Evolutionary conservation across 2,329 filamentous ascomycete genomes (phyloP), one percentile per base, ranked within the genome.

Genomic region (Nigrograna mackinnonii): DNA sequence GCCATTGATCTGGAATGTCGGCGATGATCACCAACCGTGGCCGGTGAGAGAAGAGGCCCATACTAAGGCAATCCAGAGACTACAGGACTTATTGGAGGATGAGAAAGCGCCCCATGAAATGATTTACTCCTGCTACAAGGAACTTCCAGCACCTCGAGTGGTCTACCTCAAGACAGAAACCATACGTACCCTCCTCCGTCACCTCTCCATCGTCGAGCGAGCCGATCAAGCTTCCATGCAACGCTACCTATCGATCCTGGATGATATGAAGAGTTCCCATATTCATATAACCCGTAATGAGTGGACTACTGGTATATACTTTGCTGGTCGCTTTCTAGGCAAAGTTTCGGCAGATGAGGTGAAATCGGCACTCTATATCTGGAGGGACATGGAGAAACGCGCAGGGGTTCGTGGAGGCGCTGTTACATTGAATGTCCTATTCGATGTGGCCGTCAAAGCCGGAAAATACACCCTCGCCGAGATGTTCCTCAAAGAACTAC

Each of bases 381-480:
- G 92, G 91, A 84, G 82, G 51, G 84, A 94, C 57, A 97, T 97
- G 91, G 94, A 99, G 67, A 77, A 80, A 35, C 72, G 82, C 4
- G 84, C 84, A 2, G 79, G 80, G 1, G 67, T 90, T 12, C 71
- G 73, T 52, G 85, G 80, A 24, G 87, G 87, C 54, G 78, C 83
- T 36, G 85, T 91, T n/a, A 95, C 92, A 0, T 95, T 99, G 69
- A 96, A 94, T 62, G 87, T 96, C 35, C 78, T 99, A 11, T 96
- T 96, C 56, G 88, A 96, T 60, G 80, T 90, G 9, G 90, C 94
- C 1, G 82, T 89, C 54, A 95, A 94, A 66, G 84, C 89, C 0
- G 87, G 88, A 28, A 94, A 95, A 60, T 95, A 87, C 52, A 75
- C 77, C 1, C 80, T 97, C 17, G 91, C 91, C 3, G 88, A 96